These are phyloP conservation scores for Gnaphalium uliginosum DNA, from an alignment of 129 eudicot genomes.

Conservation along the genomic window DNA sequence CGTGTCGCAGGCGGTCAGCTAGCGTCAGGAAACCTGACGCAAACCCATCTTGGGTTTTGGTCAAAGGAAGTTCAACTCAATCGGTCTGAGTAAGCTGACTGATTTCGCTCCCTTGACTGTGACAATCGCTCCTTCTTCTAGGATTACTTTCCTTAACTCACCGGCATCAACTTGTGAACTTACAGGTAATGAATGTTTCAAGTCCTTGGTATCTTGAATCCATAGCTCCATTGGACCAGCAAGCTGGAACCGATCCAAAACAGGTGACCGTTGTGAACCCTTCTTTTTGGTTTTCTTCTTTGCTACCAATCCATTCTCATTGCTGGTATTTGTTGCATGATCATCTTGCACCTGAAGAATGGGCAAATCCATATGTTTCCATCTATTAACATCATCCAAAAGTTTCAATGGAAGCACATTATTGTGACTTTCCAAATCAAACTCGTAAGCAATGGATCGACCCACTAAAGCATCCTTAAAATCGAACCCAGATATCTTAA, in stretches of 20 bases:
- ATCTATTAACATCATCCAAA: constrained; percentile 81
- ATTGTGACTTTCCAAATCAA: constrained; percentile 80
- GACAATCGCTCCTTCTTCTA: constrained; percentile 81
- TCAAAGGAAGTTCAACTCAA: constrained; percentile 72
- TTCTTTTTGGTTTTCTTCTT: constrained; percentile 18
- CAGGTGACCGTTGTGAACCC: constrained; percentile 39
- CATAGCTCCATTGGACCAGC: constrained; percentile 90
- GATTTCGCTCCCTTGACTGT: constrained; percentile 83
- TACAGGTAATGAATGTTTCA: constrained; percentile 56
- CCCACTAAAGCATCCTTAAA: constrained; percentile 69
- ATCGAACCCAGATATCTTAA: constrained; percentile 70
- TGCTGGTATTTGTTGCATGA: constrained; percentile 1
- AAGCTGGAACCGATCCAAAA: constrained; percentile 70
- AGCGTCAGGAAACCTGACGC: constrained; percentile 65
- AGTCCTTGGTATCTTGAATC: constrained; percentile 77
- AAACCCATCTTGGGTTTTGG: constrained; percentile 38
- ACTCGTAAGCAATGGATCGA: constrained; percentile 73
- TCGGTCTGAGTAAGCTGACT: constrained; percentile 67
- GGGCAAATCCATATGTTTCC: constrained; percentile 94
- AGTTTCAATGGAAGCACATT: constrained; percentile 76
- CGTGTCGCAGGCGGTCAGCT: constrained; percentile 57
- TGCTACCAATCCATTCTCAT: constrained; percentile 48
- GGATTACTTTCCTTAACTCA: constrained; percentile 62
- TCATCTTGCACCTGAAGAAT: constrained; percentile 47
- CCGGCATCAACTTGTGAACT: constrained; percentile 59